Percentiles rank a stretch among this genome's conserved stretches.
phyloP scores from a whole-genome alignment of 306 rosid species.

The Prunus mira region DNA sequence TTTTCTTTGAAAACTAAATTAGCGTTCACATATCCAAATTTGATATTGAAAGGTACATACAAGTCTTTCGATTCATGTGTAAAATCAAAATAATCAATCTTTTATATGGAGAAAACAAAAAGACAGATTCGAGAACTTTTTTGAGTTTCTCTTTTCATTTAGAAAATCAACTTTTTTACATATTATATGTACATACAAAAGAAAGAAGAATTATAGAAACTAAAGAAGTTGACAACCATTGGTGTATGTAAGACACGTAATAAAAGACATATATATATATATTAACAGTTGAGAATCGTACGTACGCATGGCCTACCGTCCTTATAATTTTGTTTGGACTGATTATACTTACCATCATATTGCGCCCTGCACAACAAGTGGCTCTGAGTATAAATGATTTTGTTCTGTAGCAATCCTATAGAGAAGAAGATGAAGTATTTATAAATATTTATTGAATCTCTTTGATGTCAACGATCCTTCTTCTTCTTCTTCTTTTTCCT shows the following conservation, averaged over 20 bases:
- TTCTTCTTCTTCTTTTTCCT: too few species aligned
- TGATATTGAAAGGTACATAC: not conserved
- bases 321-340: not conserved
- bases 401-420: not conserved
- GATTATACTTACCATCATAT: not conserved
- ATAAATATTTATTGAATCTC: not conserved
- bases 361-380: not conserved
- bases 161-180: not conserved
- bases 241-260: not conserved
- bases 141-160: not conserved
- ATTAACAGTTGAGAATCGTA: not conserved
- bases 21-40: not conserved
- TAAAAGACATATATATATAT: not conserved
- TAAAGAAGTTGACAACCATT: not conserved
- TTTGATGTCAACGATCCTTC: too few species aligned
- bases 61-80: not conserved
- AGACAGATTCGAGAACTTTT: not conserved
- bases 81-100: not conserved
- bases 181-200: too few species aligned
- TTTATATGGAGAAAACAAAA: not conserved
- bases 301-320: not conserved
- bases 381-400: not conserved
- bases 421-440: not conserved
- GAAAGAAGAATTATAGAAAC: too few species aligned
- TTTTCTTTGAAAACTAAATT: not conserved